Evolutionary conservation across 1,284 basidiomycete species (phyloP).

Genomic region (Papiliotrema nemorosa): DNA sequence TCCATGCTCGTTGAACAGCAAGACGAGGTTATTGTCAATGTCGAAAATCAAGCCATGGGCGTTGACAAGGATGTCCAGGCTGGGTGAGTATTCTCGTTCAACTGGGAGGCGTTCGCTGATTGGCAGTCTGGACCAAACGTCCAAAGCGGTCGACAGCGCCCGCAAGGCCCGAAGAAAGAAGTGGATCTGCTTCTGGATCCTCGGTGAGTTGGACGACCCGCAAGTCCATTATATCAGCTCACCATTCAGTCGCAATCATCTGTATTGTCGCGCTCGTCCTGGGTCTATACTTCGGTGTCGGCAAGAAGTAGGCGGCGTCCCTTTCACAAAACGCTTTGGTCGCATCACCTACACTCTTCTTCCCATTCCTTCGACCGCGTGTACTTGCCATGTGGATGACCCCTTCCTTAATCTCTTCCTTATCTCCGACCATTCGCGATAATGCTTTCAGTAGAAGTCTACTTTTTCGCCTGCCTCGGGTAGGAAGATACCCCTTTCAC

Average conservation of each 20-base stretch:
- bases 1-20: constrained; percentile 72
- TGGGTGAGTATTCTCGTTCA: constrained; percentile 55
- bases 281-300: constrained; percentile 37
- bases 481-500: too few species aligned
- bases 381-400: too few species aligned
- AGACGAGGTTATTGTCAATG: constrained; percentile 64
- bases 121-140: constrained; percentile 62
- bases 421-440: too few species aligned
- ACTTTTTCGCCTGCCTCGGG: too few species aligned
- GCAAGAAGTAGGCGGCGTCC: constrained; percentile 13
- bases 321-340: background rate
- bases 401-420: too few species aligned
- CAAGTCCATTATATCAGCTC: too few species aligned
- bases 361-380: background rate
- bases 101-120: background rate
- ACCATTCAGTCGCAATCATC: constrained; percentile 53
- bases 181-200: constrained; percentile 72
- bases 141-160: constrained; percentile 69
- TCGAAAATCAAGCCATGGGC: constrained; percentile 61
- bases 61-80: constrained; percentile 66
- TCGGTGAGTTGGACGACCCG: constrained; percentile 29
- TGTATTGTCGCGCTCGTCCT: constrained; percentile 53
- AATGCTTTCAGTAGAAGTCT: too few species aligned
- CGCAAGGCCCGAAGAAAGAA: constrained; percentile 72
- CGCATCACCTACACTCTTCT: background rate